These are phyloP conservation scores for Microascus cirrosus DNA, from an alignment of 2,329 filamentous ascomycete species.

Conservation along the genomic window DNA sequence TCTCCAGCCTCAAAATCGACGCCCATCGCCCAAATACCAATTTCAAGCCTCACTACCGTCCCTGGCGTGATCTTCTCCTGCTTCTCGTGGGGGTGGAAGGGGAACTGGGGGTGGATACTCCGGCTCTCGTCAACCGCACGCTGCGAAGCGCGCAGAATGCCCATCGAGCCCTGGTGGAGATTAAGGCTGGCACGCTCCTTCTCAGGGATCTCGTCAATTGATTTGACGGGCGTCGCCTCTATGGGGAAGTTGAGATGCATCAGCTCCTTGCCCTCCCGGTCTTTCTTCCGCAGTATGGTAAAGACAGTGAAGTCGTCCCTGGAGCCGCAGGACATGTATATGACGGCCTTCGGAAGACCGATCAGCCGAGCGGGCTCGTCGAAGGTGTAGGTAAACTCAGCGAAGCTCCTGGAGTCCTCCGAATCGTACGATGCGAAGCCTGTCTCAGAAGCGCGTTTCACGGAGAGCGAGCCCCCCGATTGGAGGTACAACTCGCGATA, in stretches of 20 bases:
- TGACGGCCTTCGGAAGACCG: slow-evolving; percentile 31
- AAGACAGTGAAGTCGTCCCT: slow-evolving; percentile 32
- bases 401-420: slow-evolving; percentile 3
- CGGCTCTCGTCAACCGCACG: slow-evolving; percentile 20
- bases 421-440: slow-evolving; percentile 18
- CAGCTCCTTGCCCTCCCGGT: slow-evolving; percentile 26
- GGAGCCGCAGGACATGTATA: slow-evolving; percentile 30
- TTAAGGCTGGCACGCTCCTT: slow-evolving; percentile 26
- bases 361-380: slow-evolving; percentile 23
- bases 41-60: slow-evolving; percentile 30
- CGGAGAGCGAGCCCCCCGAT: slow-evolving; percentile 4
- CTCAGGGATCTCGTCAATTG: slow-evolving; percentile 15
- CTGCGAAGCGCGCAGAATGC: slow-evolving; percentile 31
- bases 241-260: slow-evolving; percentile 30
- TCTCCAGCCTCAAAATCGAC: slow-evolving; percentile 32
- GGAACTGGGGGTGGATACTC: slow-evolving; percentile 19
- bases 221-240: slow-evolving; percentile 12
- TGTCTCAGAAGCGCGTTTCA: not conserved
- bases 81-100: slow-evolving; percentile 23
- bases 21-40: slow-evolving; percentile 34
- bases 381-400: slow-evolving; percentile 27
- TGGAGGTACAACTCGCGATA: slow-evolving; percentile 20
- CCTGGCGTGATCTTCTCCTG: slow-evolving; percentile 27
- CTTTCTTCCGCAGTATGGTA: slow-evolving; percentile 29
- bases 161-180: slow-evolving; percentile 27